These are phyloP conservation scores for Mycena pura DNA, from an alignment of 768 basidiomycete genomes.

Conservation along the genomic window DNA sequence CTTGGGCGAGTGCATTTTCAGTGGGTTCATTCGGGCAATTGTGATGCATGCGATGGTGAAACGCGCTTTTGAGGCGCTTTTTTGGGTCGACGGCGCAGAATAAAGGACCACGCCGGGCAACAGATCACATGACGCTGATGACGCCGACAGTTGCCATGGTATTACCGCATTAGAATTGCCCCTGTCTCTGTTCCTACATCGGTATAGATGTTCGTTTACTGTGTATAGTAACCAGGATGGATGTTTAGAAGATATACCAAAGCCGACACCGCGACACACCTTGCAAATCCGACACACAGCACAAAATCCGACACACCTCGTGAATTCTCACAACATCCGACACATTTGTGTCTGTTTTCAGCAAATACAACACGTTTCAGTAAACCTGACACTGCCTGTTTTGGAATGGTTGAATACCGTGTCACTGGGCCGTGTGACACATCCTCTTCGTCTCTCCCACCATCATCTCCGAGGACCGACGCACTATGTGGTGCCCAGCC, in stretches of 20 bases:
- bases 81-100: too few relatives aligned
- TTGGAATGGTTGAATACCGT: neutral
- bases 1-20: too few relatives aligned
- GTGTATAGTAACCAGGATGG: too few relatives aligned
- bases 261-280: neutral
- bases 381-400: neutral
- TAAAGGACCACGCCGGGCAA: too few relatives aligned
- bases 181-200: too few relatives aligned
- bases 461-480: neutral
- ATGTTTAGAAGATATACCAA: neutral
- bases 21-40: too few relatives aligned
- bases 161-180: too few relatives aligned
- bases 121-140: too few relatives aligned
- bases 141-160: too few relatives aligned
- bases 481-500: neutral
- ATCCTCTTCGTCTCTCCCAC: neutral
- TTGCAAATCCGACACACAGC: neutral
- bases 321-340: neutral
- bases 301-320: neutral
- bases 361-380: neutral
- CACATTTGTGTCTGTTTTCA: neutral
- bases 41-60: too few relatives aligned
- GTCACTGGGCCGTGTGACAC: neutral
- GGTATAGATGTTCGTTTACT: too few relatives aligned
- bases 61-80: too few relatives aligned